phyloP scores from a whole-genome alignment of 1,284 basidiomycete species.

The Cerioporus squamosus region DNA sequence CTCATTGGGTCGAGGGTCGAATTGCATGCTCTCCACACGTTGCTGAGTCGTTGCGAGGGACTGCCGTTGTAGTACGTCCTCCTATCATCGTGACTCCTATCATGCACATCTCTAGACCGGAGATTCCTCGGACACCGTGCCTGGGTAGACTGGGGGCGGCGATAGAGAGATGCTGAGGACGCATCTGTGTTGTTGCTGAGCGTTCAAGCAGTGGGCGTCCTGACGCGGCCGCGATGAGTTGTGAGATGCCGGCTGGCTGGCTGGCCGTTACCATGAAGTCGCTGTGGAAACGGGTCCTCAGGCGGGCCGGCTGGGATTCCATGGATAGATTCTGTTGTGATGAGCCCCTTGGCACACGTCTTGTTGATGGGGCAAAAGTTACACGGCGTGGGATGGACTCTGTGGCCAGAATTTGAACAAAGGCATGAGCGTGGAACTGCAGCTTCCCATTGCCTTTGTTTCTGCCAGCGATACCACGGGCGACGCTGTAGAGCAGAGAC shows the following conservation, averaged over 20 bases:
- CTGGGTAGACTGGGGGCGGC: background rate
- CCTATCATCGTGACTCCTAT: background rate
- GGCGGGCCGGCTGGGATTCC: conserved; percentile 5
- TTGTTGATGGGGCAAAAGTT: background rate
- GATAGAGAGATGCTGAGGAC: too few species aligned
- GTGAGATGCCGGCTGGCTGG: background rate
- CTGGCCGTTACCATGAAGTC: conserved; percentile 10
- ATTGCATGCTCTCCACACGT: conserved; percentile 2
- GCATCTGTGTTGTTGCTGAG: background rate
- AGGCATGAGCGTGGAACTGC: too few species aligned
- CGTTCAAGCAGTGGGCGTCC: background rate
- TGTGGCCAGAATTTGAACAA: too few species aligned
- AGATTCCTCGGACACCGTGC: background rate
- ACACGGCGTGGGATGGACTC: too few species aligned
- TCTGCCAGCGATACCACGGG: too few species aligned
- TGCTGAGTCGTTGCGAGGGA: conserved; percentile 13
- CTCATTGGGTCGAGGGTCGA: too few species aligned
- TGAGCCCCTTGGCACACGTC: background rate
- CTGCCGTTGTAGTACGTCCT: background rate
- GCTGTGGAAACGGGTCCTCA: conserved; percentile 13
- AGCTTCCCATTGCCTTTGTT: too few species aligned
- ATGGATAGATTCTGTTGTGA: conserved; percentile 6
- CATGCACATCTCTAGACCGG: conserved; percentile 4
- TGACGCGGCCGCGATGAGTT: background rate
- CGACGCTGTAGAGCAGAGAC: too few species aligned